These are phyloP conservation scores for Microsporum canis DNA, from an alignment of 2,329 filamentous ascomycete genomes.

Conservation along the genomic window DNA sequence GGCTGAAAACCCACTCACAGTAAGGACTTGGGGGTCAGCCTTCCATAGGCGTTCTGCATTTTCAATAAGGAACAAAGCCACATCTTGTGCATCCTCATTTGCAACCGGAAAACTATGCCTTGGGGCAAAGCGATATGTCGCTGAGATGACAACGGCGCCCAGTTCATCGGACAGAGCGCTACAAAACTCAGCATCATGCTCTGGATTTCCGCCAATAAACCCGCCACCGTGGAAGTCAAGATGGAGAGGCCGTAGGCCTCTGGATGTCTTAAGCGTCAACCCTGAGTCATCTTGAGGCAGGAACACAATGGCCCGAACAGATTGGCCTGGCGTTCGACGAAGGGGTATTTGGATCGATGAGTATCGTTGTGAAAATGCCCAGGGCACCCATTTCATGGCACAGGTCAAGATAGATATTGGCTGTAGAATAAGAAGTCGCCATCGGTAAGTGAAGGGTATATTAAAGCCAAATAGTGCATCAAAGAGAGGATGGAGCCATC, in stretches of 20 bases:
- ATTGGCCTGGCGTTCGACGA: constrained; percentile 11
- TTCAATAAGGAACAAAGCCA: constrained; percentile 31
- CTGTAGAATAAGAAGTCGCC: constrained; percentile 36
- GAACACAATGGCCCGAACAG: constrained; percentile 29
- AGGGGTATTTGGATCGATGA: constrained; percentile 27
- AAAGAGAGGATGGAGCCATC: constrained; percentile 10
- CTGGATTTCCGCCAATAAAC: constrained; percentile 37
- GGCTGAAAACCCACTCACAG: constrained; percentile 35
- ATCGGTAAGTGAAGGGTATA: constrained; percentile 32
- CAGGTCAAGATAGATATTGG: constrained; percentile 32
- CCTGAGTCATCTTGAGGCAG: constrained; percentile 11
- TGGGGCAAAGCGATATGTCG: constrained; percentile 35
- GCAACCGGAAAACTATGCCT: constrained; percentile 32
- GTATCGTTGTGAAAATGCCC: constrained; percentile 29
- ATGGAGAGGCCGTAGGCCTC: constrained; percentile 31
- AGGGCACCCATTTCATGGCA: constrained; percentile 27
- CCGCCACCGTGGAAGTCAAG: constrained; percentile 37
- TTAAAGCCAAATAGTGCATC: constrained; percentile 28
- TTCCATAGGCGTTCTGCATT: constrained; percentile 29
- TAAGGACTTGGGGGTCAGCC: constrained; percentile 33
- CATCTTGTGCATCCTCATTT: constrained; percentile 36
- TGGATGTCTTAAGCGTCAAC: neutral
- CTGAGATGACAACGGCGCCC: constrained; percentile 31
- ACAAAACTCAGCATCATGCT: constrained; percentile 29
- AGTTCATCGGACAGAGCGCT: constrained; percentile 24